These are phyloP conservation scores for Eutrema japonicum DNA, from an alignment of 345 rosid species.

Conservation along the genomic window DNA sequence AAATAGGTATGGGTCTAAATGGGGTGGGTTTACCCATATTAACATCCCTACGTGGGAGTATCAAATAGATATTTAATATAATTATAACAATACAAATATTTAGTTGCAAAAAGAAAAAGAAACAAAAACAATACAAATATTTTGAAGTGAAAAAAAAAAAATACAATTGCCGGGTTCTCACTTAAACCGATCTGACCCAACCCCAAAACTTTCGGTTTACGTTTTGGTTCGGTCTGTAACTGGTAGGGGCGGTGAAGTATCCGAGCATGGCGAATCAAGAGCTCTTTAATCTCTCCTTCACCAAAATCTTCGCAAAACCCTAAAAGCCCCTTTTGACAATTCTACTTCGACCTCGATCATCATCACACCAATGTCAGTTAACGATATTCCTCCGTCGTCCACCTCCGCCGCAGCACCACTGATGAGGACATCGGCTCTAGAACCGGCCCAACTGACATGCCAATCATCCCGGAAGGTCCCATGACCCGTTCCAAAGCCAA, in stretches of 20 bases:
- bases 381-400: slow-evolving; percentile 21
- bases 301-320: slow-evolving; percentile 23
- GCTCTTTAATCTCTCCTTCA: neutral
- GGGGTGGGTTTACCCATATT: too few species aligned
- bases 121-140: too few species aligned
- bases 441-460: too few species aligned
- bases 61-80: too few species aligned
- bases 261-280: neutral
- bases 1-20: too few species aligned
- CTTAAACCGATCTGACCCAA: neutral
- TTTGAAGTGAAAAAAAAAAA: neutral
- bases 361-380: slow-evolving; percentile 26
- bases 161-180: neutral
- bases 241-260: neutral
- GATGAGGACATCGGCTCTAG: too few species aligned
- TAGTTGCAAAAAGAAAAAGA: too few species aligned
- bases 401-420: slow-evolving; percentile 46
- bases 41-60: too few species aligned
- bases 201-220: neutral
- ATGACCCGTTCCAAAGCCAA: too few species aligned
- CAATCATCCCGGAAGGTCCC: too few species aligned
- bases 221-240: neutral
- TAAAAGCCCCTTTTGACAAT: slow-evolving; percentile 1
- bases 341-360: slow-evolving; percentile 1
- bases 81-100: too few species aligned